Percentiles rank a stretch among this genome's conserved stretches.
These are phyloP conservation scores for Phaeophleospora eucalypticola DNA, from an alignment of 2,329 filamentous ascomycete genomes.

Conservation along the genomic window DNA sequence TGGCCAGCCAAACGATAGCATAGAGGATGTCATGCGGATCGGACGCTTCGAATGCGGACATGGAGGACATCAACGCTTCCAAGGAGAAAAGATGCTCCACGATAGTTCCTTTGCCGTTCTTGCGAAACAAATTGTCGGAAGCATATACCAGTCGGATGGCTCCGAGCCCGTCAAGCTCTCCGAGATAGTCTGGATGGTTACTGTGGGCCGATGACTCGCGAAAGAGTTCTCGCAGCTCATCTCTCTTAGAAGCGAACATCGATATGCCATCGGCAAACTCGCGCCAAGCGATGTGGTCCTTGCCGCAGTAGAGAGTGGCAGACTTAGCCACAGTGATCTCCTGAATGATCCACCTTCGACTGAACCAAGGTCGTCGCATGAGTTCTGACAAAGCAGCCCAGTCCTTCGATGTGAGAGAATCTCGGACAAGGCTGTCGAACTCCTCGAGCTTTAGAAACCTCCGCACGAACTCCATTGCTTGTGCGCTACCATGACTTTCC, in stretches of 20 bases:
- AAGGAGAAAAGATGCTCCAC: slow-evolving; percentile 22
- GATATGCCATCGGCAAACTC: slow-evolving; percentile 16
- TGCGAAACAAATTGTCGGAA: slow-evolving; percentile 24
- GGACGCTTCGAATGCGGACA: slow-evolving; percentile 15
- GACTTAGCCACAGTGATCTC: slow-evolving; percentile 12
- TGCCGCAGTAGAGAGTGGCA: slow-evolving; percentile 21
- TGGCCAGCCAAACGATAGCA: slow-evolving; percentile 14
- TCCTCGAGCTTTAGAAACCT: background rate
- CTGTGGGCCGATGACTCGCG: slow-evolving; percentile 5
- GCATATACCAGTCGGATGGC: slow-evolving; percentile 21
- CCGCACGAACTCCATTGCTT: background rate
- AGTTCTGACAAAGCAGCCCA: background rate
- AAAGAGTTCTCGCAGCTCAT: slow-evolving; percentile 13
- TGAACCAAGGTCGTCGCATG: slow-evolving; percentile 4
- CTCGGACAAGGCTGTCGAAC: slow-evolving; percentile 1
- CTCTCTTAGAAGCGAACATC: slow-evolving; percentile 7
- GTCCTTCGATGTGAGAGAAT: background rate
- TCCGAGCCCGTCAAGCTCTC: slow-evolving; percentile 20
- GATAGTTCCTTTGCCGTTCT: slow-evolving; percentile 17
- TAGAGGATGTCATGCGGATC: slow-evolving; percentile 14
- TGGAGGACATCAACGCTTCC: slow-evolving; percentile 22
- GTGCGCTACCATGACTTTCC: background rate
- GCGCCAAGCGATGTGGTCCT: slow-evolving; percentile 14
- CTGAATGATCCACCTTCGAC: slow-evolving; percentile 1
- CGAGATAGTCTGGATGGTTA: slow-evolving; percentile 16